Conservation (phyloP, 1,139 yeast species). For the Debaryomyces sp. region DNA sequence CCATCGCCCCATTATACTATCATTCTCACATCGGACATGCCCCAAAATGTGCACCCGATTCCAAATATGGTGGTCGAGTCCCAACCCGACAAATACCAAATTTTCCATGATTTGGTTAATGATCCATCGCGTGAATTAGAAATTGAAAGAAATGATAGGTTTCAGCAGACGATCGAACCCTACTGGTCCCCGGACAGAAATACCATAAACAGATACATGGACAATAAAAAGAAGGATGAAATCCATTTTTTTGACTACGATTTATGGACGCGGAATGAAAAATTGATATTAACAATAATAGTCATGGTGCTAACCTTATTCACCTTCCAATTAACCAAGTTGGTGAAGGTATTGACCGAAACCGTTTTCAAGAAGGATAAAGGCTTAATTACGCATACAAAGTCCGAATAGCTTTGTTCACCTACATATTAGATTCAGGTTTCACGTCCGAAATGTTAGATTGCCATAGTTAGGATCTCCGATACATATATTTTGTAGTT, state of each 20-base stretch:
- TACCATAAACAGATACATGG: conserved; percentile 35
- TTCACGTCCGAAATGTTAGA: not conserved
- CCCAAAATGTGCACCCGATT: conserved; percentile 31
- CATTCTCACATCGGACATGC: conserved; percentile 44
- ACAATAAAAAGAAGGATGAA: conserved; percentile 35
- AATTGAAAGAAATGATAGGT: conserved; percentile 56
- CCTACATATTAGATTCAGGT: not conserved
- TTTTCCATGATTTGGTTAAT: conserved; percentile 50
- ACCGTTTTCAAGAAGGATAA: not conserved
- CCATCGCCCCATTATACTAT: conserved; percentile 69
- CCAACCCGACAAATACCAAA: conserved; percentile 38
- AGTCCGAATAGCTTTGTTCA: not conserved
- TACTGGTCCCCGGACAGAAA: conserved; percentile 33
- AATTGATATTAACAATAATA: conserved; percentile 37
- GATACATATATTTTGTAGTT: not conserved
- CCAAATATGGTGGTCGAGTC: conserved; percentile 30
- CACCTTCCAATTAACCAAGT: not conserved
- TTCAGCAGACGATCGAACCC: conserved; percentile 34
- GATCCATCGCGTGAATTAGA: conserved; percentile 51
- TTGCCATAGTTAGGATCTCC: not conserved
- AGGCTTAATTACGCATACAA: not conserved
- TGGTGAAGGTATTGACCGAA: not conserved
- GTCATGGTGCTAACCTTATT: conserved; percentile 26
- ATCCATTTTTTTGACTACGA: conserved; percentile 42
- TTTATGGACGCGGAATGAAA: conserved; percentile 44